Base-by-base conservation (phyloP, 1,284 basidiomycete genomes). In the Boletus sp. region DNA sequence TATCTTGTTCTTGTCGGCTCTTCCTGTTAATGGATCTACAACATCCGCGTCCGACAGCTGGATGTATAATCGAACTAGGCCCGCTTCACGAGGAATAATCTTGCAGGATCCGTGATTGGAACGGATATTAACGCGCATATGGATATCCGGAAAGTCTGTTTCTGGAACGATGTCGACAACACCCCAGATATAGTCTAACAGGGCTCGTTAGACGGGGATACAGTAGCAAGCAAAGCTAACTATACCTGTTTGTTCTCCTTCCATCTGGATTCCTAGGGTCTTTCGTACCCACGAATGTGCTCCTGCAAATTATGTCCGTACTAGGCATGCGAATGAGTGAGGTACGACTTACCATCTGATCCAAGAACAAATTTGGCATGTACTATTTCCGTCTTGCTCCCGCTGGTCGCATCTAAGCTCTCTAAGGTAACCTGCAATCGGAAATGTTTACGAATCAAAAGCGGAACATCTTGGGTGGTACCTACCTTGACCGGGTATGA, bases 111-210 rank as follows among this genome's bases (percentile, higher is more conserved):
- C 85, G 54, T 81, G 80, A 49, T 80, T 79, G 0, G 87, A 89
- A 73, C 89, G 89, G 27, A 85, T 77, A 4, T 66, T 87, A 51
- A 80, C 81, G 64, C 80, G 80, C 64, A 87, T 90, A 31, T 93
- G 87, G 64, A 92, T 88, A 73, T 95, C 93, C 0, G 94, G 93
- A 70, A 94, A 91, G 72, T 93, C 80, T 19, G 90, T 91, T 25
- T 85, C 80, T 1, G 88, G 88, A 21, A 85, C 68, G 58, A 88
- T 80, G 73, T 93, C 90, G 25, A 92, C 76, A 11, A 93, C 91
- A n/a, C 91, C 91, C 91, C 91, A 94, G 35, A 92, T 81, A 62
- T 83, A 88, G 60, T 93, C 86, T 77, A 60, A 51, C 44, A 16
- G 25, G 33, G 30, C 55, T 46, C 21, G 49, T 55, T 33, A 62